A percentile compares a stretch with the other conserved stretches of the same genome.
phyloP scores from a whole-genome alignment of 441 rosid species.

The Arabidopsis hybrid region DNA sequence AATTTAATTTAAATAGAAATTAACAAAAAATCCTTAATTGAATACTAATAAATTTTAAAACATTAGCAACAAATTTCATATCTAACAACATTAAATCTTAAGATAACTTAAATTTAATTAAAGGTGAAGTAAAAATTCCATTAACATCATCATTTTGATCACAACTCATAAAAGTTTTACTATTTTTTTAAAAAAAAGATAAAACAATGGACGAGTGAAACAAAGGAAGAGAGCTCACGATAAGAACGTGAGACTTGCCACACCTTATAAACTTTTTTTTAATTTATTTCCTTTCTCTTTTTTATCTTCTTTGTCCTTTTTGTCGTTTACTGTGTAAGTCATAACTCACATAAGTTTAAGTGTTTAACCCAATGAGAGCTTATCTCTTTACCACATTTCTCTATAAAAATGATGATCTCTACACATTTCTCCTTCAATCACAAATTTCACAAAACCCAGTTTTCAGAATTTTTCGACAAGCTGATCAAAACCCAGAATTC shows the following conservation, averaged over 20 bases:
- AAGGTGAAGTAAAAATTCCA: neutral
- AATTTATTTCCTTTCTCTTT: neutral
- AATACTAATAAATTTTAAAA: neutral
- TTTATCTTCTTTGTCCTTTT: slow-evolving; percentile 22
- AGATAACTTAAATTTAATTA: neutral
- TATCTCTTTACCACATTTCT: slow-evolving; percentile 45
- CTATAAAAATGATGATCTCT: slow-evolving; percentile 45
- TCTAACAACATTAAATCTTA: slow-evolving; percentile 8
- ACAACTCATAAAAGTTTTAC: neutral
- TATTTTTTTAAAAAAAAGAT: neutral
- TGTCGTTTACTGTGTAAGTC: slow-evolving; percentile 41
- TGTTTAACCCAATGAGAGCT: slow-evolving; percentile 38
- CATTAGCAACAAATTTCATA: neutral
- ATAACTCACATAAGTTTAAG: slow-evolving; percentile 40
- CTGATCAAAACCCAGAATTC: slow-evolving; percentile 15
- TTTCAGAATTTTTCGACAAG: neutral
- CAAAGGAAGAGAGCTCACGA: slow-evolving; percentile 31
- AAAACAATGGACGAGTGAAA: slow-evolving; percentile 18
- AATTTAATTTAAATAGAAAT: neutral
- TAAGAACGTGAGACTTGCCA: slow-evolving; percentile 36
- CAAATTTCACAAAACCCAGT: slow-evolving; percentile 12
- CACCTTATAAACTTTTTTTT: slow-evolving; percentile 3
- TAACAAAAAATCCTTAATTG: neutral
- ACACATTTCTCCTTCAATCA: slow-evolving; percentile 8
- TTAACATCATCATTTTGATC: slow-evolving; percentile 23